Evolutionary conservation across 495 filamentous ascomycete species (phyloP).

Genomic region (Emericellopsis terricola): DNA sequence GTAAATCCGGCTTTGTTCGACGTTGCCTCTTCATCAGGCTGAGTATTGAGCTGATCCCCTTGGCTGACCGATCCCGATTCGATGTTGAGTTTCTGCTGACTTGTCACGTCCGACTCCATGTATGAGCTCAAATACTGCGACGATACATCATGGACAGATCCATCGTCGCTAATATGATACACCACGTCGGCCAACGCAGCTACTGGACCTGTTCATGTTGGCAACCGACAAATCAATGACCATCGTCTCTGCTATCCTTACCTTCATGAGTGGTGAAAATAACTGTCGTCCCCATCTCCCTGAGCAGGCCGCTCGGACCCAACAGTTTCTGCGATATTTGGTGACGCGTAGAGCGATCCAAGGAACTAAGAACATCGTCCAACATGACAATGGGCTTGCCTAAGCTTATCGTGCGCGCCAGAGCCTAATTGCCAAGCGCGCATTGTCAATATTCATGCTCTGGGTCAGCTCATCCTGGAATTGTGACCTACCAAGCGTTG

Average conservation of each 20-base stretch:
- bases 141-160: slow-evolving; percentile 9
- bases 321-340: slow-evolving; percentile 32
- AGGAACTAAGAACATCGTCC: slow-evolving; percentile 13
- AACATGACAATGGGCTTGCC: slow-evolving; percentile 8
- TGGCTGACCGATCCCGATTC: too few relatives aligned
- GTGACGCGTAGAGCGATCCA: slow-evolving; percentile 22
- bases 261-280: slow-evolving; percentile 9
- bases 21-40: too few relatives aligned
- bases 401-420: slow-evolving; percentile 13
- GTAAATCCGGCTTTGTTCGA: too few relatives aligned
- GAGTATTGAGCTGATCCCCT: too few relatives aligned
- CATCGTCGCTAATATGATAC: not conserved
- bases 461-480: not conserved
- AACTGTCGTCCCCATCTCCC: slow-evolving; percentile 15
- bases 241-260: too few relatives aligned
- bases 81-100: slow-evolving; percentile 15
- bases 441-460: too few relatives aligned
- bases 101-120: slow-evolving; percentile 14
- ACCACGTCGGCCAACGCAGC: not conserved
- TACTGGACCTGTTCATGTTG: not conserved
- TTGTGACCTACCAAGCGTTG: slow-evolving; percentile 26
- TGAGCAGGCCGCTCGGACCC: slow-evolving; percentile 17
- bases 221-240: not conserved
- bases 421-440: too few relatives aligned
- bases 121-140: slow-evolving; percentile 19